Evolutionary conservation across 176 grass and related monocot genomes (phyloP).

Genomic region (Leersia perrieri): DNA sequence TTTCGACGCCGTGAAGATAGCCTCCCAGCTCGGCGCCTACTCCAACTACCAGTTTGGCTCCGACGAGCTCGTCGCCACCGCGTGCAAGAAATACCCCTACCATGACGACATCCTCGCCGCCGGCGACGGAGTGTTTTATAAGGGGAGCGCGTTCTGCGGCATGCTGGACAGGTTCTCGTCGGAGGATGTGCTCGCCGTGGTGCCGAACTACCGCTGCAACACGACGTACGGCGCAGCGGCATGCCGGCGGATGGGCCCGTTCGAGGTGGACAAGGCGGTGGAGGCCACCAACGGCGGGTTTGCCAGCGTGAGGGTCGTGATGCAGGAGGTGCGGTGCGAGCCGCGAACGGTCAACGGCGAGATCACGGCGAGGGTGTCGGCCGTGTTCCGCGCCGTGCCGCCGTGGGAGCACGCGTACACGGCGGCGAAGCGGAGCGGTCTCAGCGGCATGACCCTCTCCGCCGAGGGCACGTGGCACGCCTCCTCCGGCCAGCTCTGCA

Average conservation of each 20-base stretch:
- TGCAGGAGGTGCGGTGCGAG: slow-evolving; percentile 84
- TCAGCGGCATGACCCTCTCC: slow-evolving; percentile 50
- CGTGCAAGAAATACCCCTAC: slow-evolving; percentile 55
- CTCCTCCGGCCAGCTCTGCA: slow-evolving; percentile 75
- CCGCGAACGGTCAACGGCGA: slow-evolving; percentile 8
- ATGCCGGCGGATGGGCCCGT: slow-evolving; percentile 62
- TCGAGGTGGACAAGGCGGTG: slow-evolving; percentile 39
- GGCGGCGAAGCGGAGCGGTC: slow-evolving; percentile 53
- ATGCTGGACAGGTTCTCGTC: slow-evolving; percentile 65
- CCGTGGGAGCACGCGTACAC: slow-evolving; percentile 57
- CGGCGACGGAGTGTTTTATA: slow-evolving; percentile 48
- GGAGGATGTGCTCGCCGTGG: slow-evolving; percentile 49
- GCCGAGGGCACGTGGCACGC: slow-evolving; percentile 79
- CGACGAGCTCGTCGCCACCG: slow-evolving; percentile 50
- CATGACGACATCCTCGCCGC: slow-evolving; percentile 45
- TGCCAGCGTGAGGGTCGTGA: slow-evolving; percentile 44
- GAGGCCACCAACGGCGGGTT: slow-evolving; percentile 50
- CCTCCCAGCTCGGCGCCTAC: slow-evolving; percentile 74
- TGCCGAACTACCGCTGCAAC: slow-evolving; percentile 78
- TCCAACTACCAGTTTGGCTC: slow-evolving; percentile 78
- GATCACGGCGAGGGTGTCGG: slow-evolving; percentile 60
- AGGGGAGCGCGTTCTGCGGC: slow-evolving; percentile 64
- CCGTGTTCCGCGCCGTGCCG: slow-evolving; percentile 57
- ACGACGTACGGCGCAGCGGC: slow-evolving; percentile 38
- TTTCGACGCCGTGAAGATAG: slow-evolving; percentile 55